These are phyloP conservation scores for Taphrina pruni DNA, from an alignment of 1,139 yeast genomes.

Conservation along the genomic window DNA sequence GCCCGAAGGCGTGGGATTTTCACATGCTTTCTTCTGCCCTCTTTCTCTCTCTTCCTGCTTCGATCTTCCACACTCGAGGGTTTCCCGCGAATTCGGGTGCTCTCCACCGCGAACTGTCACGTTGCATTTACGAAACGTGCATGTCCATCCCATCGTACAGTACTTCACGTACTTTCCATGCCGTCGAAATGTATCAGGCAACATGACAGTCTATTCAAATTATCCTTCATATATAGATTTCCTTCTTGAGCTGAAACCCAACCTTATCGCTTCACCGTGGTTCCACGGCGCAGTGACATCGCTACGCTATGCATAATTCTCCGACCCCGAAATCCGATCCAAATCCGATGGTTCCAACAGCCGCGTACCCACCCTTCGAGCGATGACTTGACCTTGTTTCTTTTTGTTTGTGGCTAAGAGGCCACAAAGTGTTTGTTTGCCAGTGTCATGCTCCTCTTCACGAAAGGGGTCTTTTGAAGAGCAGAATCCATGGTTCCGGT, in stretches of 20 bases:
- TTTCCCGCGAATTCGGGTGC: too few species aligned
- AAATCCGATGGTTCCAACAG: background rate
- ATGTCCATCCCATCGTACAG: too few species aligned
- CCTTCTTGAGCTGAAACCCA: too few species aligned
- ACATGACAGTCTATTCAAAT: background rate
- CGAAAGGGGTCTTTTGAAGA: conserved; percentile 62
- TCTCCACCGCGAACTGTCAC: too few species aligned
- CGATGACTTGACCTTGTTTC: background rate
- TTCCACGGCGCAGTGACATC: background rate
- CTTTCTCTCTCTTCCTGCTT: too few species aligned
- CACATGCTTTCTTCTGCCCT: too few species aligned
- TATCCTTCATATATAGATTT: background rate
- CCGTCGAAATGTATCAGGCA: too few species aligned
- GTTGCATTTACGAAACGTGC: too few species aligned
- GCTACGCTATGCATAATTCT: conserved; percentile 10
- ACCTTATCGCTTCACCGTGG: background rate
- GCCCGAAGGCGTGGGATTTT: too few species aligned
- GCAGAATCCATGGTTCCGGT: conserved; percentile 95
- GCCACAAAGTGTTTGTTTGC: background rate
- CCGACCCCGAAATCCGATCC: background rate
- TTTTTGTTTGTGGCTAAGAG: background rate
- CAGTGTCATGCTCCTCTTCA: background rate
- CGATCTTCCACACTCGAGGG: too few species aligned
- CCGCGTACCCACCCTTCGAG: background rate
- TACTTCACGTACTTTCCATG: too few species aligned